Evolutionary conservation across 768 basidiomycete genomes (phyloP), one percentile per base, ranked within the genome.

Genomic region (Macrolepiota dolichaula): DNA sequence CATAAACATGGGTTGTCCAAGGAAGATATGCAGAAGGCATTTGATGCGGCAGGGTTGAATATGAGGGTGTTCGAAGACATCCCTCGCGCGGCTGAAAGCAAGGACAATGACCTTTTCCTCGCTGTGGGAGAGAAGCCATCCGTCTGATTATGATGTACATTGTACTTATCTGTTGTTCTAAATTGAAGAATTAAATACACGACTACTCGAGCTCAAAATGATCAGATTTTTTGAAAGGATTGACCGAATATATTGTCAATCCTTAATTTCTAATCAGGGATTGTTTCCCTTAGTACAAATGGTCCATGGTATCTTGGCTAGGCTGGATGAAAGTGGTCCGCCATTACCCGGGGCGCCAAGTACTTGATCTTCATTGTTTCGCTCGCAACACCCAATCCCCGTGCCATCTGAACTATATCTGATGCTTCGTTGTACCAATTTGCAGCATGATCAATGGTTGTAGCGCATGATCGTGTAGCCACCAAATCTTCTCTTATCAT

Each of bases 21-120:
- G 65, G 73, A 65, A 0, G 79, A 79, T 11, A 81, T 91, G 40
- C 75, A 74, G 22, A 65, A 64, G 19, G 71, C 77, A 2, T 90
- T 89, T 61, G 81, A 80, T 40, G 72, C 66, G 0, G 87, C 84
- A 2, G 85, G 84, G 3, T 69, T 92, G 61, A 68, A 66, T 24
- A 74, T 77, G 15, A 74, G 84, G 56, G 69, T 69, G 35, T 82
- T 82, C 55, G 65, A 76, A 32, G 65, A 70, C 4, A 70, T 74
- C 9, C 65, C 72, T 4, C 61, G 64, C 22, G 78, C 69, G 7
- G 75, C 58, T 61, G 66, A 72, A 51, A 77, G 75, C 11, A 67
- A 70, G 36, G 66, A 73, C 17, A 70, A 79, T 1, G 69, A 76
- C 29, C 63, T 86, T n/a, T 89, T 90, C 71, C 68, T 89, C 15